phyloP scores from a whole-genome alignment of 169 alveolate genomes.

The Plasmodium ovale region DNA sequence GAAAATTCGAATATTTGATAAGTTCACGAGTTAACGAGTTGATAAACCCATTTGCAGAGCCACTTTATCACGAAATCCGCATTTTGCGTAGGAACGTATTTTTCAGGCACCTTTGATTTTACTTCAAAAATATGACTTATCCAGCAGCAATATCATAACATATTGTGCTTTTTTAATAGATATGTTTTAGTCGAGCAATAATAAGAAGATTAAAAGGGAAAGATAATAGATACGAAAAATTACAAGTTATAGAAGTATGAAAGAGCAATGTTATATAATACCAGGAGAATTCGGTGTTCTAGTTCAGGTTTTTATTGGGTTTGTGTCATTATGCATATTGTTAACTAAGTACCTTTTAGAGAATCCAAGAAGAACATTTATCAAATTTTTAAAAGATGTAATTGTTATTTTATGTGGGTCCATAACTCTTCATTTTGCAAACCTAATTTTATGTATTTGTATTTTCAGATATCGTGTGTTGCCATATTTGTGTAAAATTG shows the following conservation, averaged over 20 bases:
- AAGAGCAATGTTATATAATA: constrained; percentile 77
- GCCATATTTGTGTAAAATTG: constrained; percentile 6
- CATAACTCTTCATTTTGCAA: constrained; percentile 80
- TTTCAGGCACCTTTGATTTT: neutral
- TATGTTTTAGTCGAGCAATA: constrained; percentile 6
- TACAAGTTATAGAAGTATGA: too few species aligned
- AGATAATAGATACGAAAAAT: too few species aligned
- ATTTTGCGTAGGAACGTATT: neutral
- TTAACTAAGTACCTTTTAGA: constrained; percentile 81
- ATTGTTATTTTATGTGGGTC: constrained; percentile 84
- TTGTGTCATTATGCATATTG: constrained; percentile 78
- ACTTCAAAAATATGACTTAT: constrained; percentile 12
- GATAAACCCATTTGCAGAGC: too few species aligned
- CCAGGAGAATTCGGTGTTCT: constrained; percentile 86
- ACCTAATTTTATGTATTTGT: constrained; percentile 80
- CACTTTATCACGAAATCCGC: neutral
- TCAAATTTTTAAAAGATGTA: constrained; percentile 80
- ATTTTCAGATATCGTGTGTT: constrained; percentile 65
- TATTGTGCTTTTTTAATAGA: constrained; percentile 10
- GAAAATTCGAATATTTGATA: too few species aligned
- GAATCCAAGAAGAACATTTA: constrained; percentile 79
- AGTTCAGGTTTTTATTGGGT: constrained; percentile 81
- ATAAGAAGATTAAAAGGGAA: neutral
- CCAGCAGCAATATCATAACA: neutral
- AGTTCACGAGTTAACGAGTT: too few species aligned